These are phyloP conservation scores for Cyberlindnera mississippiensis DNA, from an alignment of 805 yeast species.

Conservation along the genomic window DNA sequence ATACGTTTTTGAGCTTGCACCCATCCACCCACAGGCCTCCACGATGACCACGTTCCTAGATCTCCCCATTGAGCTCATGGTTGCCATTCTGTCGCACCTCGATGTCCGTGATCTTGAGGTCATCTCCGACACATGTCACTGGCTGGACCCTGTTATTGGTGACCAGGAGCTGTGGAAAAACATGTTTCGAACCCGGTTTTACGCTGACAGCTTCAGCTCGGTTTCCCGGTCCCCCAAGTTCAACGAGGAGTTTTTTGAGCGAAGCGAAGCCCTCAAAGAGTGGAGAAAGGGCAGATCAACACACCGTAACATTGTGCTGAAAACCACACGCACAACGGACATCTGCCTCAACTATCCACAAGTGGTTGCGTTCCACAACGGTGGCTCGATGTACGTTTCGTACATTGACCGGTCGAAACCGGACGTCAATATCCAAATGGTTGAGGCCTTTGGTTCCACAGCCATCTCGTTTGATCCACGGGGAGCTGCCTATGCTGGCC, in stretches of 20 bases:
- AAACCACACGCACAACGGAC: slow-evolving; percentile 9
- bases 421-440: slow-evolving; percentile 20
- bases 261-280: slow-evolving; percentile 23
- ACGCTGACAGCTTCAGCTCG: slow-evolving; percentile 34
- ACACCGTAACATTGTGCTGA: background rate
- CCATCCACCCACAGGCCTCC: too few species aligned
- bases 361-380: slow-evolving; percentile 15
- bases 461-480: slow-evolving; percentile 12
- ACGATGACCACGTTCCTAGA: slow-evolving; percentile 14
- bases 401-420: slow-evolving; percentile 15
- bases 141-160: slow-evolving; percentile 29
- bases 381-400: slow-evolving; percentile 16
- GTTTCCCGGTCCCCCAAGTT: slow-evolving; percentile 32
- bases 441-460: slow-evolving; percentile 19
- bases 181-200: slow-evolving; percentile 30
- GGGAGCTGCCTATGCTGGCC: slow-evolving; percentile 20
- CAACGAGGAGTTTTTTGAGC: slow-evolving; percentile 32
- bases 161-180: slow-evolving; percentile 42
- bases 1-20: too few species aligned
- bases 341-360: slow-evolving; percentile 19
- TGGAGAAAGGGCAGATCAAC: slow-evolving; percentile 17
- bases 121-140: slow-evolving; percentile 30
- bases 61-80: slow-evolving; percentile 36
- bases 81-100: slow-evolving; percentile 33
- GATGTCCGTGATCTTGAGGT: slow-evolving; percentile 34